Base-by-base conservation (phyloP, 176 grass and related monocot species). In the Triticum urartu region DNA sequence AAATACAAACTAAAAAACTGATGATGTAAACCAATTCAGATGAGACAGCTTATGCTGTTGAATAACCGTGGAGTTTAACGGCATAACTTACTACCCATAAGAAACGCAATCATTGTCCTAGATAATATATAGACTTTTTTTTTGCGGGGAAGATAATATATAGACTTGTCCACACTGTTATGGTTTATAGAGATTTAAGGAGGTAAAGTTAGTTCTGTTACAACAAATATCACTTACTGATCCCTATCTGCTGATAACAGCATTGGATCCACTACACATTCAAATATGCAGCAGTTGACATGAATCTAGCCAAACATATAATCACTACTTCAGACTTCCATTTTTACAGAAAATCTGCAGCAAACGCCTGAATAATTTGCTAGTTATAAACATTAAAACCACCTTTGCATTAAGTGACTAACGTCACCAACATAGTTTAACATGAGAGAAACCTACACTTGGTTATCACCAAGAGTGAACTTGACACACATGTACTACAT, bases 371-470 rank as follows among this genome's bases (percentile, higher is more conserved):
- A 74, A 13, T 5, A 62, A 73, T 61, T 7, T 72, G 24, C 34
- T 73, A 60, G 73, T 28, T 72, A n/a, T 43, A 66, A 32, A 67
- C 17, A 32, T 15, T 68, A 20, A 68, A 64, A 68, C 45, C 28
- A 52, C 66, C 64, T 68, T 68, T 24, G 64, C 28, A 68, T 68
- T 74, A 83, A 83, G 15, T 73, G 54, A 60, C 36, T 62, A 83
- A 83, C 38, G 15, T 3, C 68, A 24, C 28, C 21, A 36, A 14
- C 50, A 72, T 45, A 65, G 22, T 39, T 80, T 48, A 32, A 56
- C 45, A 69, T 28, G 38, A 84, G 14, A 42, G 25, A 84, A 75
- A 75, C 58, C 56, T 64, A 75, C 14, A 64, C 7, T 70, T 56
- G 18, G 24, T 47, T 75, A 84, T 64, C n/a, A 36, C 12, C 33